phyloP scores from a whole-genome alignment of 2,329 filamentous ascomycete genomes.

The Aspergillus fumigatiaffinis region DNA sequence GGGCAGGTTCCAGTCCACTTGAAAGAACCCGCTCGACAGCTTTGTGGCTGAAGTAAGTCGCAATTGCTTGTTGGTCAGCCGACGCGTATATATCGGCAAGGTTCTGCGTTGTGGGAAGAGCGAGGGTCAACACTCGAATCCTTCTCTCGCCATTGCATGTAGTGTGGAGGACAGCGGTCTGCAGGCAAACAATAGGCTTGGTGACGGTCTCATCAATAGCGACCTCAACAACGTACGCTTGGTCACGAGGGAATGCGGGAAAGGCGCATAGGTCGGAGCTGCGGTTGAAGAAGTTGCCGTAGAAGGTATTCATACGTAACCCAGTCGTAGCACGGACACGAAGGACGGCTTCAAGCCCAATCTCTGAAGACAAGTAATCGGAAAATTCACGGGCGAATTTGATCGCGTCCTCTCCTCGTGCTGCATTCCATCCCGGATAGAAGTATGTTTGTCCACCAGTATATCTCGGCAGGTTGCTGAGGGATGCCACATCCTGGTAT shows the following conservation, averaged over 20 bases:
- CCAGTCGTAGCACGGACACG: slow-evolving; percentile 93
- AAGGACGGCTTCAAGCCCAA: slow-evolving; percentile 91
- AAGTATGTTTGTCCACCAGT: slow-evolving; percentile 98
- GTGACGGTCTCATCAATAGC: slow-evolving; percentile 93
- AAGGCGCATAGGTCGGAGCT: slow-evolving; percentile 97
- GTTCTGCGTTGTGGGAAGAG: slow-evolving; percentile 86
- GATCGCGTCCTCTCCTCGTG: slow-evolving; percentile 88
- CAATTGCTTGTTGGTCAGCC: slow-evolving; percentile 89
- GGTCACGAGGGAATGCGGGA: slow-evolving; percentile 94
- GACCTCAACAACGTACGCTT: slow-evolving; percentile 96
- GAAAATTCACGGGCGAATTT: slow-evolving; percentile 97
- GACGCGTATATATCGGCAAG: slow-evolving; percentile 90
- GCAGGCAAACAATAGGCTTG: slow-evolving; percentile 87
- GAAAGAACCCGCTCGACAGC: slow-evolving; percentile 86
- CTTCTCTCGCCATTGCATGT: slow-evolving; percentile 96
- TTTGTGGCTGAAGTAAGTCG: slow-evolving; percentile 95
- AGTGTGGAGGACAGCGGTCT: slow-evolving; percentile 92
- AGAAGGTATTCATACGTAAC: slow-evolving; percentile 94
- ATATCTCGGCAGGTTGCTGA: slow-evolving; percentile 92
- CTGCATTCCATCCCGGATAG: slow-evolving; percentile 96
- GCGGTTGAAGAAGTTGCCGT: slow-evolving; percentile 99
- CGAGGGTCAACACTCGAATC: slow-evolving; percentile 89
- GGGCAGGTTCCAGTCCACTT: slow-evolving; percentile 81
- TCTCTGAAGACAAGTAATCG: slow-evolving; percentile 93
- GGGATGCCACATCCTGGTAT: slow-evolving; percentile 94